Percentiles rank a stretch among this genome's conserved stretches.
phyloP scores from a whole-genome alignment of 202 grass and related monocot species.

The Setaria viridis region DNA sequence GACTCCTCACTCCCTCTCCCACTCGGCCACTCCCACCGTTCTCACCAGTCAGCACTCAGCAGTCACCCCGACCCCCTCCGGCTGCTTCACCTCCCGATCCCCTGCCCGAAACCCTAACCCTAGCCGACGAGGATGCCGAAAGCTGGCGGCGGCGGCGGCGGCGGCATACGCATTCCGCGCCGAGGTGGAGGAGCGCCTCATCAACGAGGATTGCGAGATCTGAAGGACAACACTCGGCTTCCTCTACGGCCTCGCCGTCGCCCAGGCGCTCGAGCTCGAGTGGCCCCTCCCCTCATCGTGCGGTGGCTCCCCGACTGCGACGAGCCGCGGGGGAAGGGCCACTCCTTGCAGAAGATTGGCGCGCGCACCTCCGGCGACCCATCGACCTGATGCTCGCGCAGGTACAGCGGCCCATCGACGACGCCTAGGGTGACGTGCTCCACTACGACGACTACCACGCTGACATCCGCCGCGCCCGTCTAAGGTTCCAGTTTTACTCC shows the following conservation, averaged over 20 bases:
- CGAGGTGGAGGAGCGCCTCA: constrained; percentile 74
- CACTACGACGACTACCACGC: constrained; percentile 82
- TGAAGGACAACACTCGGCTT: constrained; percentile 96
- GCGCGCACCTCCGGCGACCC: constrained; percentile 92
- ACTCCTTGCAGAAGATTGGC: constrained; percentile 75
- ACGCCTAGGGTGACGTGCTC: constrained; percentile 74
- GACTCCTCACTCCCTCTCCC: too few species aligned
- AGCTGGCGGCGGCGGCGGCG: constrained; percentile 36
- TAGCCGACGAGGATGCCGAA: constrained; percentile 66
- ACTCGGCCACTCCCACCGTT: too few species aligned
- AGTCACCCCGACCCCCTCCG: too few species aligned
- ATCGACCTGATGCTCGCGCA: constrained; percentile 88
- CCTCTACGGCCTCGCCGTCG: constrained; percentile 88
- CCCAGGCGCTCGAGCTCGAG: constrained; percentile 83
- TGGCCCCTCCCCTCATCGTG: constrained; percentile 80
- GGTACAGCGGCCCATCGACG: constrained; percentile 78
- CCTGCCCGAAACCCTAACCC: constrained; percentile 40
- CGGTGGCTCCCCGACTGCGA: constrained; percentile 83
- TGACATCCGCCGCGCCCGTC: constrained; percentile 48
- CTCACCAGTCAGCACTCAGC: too few species aligned
- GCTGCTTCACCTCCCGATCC: too few species aligned
- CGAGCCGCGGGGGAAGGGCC: constrained; percentile 80
- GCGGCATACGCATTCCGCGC: constrained; percentile 65
- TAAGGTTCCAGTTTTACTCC: background rate
- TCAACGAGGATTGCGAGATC: constrained; percentile 98